A percentile compares a stretch with the other conserved stretches of the same genome.
These are phyloP conservation scores for Debaryomycetaceae sp. DNA, from an alignment of 1,139 yeast species.

Conservation along the genomic window DNA sequence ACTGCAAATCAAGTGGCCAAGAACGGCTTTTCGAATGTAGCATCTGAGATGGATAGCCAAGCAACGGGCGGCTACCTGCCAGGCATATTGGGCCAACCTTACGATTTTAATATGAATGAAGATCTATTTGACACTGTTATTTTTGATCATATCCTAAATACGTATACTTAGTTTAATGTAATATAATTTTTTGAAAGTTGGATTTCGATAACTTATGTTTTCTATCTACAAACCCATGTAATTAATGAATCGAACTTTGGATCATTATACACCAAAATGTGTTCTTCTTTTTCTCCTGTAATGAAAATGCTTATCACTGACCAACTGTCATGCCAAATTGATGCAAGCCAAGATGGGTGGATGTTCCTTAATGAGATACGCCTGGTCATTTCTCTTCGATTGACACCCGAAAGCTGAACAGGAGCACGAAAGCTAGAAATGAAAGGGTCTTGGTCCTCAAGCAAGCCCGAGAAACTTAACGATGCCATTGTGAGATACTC, in stretches of 20 bases:
- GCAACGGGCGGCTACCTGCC: neutral
- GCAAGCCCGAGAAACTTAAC: constrained; percentile 14
- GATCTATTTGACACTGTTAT: neutral
- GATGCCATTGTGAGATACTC: constrained; percentile 18
- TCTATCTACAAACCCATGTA: neutral
- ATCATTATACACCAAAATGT: neutral
- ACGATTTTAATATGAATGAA: neutral
- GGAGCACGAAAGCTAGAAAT: constrained; percentile 14
- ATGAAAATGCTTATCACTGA: neutral
- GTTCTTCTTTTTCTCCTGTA: neutral
- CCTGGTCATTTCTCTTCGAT: neutral
- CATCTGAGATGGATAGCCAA: neutral
- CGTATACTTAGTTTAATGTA: neutral
- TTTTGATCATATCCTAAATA: neutral
- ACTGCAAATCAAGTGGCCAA: neutral
- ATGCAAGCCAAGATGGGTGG: neutral
- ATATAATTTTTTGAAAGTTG: neutral
- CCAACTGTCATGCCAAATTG: neutral
- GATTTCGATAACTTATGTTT: neutral
- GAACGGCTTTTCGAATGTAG: neutral
- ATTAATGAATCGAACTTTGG: neutral
- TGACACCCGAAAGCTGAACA: neutral
- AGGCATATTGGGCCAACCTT: neutral
- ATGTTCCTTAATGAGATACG: neutral
- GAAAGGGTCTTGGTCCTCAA: constrained; percentile 9